These are phyloP conservation scores for Botrytis hyacinthi DNA, from an alignment of 2,329 filamentous ascomycete genomes.

Conservation along the genomic window DNA sequence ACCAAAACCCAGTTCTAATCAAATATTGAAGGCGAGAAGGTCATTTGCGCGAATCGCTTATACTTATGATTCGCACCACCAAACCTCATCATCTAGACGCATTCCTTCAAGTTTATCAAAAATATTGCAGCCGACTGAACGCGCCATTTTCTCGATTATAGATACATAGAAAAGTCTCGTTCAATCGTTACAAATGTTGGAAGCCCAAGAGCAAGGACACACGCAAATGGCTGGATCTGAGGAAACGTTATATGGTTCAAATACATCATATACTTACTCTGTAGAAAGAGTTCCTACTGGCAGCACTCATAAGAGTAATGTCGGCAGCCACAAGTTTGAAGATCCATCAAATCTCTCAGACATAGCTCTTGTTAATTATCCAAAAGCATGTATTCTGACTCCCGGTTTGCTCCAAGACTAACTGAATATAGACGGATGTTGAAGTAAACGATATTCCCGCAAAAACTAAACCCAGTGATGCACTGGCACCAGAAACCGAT, in stretches of 20 bases:
- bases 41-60: background rate
- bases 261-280: slow-evolving; percentile 5
- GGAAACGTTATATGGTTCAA: slow-evolving; percentile 2
- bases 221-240: background rate
- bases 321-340: background rate
- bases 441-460: background rate
- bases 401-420: background rate
- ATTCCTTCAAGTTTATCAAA: background rate
- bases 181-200: background rate
- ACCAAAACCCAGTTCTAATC: background rate
- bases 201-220: background rate
- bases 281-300: slow-evolving; percentile 8
- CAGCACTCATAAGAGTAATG: slow-evolving; percentile 7
- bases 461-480: background rate
- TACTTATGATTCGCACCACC: background rate
- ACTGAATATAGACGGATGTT: background rate
- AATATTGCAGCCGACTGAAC: background rate
- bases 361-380: slow-evolving; percentile 10
- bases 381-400: slow-evolving; percentile 1
- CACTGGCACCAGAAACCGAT: slow-evolving; percentile 36
- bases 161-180: background rate
- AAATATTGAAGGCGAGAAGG: background rate
- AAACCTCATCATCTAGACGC: background rate
- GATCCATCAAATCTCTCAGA: background rate
- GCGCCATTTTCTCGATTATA: background rate